Base-by-base conservation (phyloP, 129 eudicot genomes). In the Chrysanthemum lavandulifolium region DNA sequence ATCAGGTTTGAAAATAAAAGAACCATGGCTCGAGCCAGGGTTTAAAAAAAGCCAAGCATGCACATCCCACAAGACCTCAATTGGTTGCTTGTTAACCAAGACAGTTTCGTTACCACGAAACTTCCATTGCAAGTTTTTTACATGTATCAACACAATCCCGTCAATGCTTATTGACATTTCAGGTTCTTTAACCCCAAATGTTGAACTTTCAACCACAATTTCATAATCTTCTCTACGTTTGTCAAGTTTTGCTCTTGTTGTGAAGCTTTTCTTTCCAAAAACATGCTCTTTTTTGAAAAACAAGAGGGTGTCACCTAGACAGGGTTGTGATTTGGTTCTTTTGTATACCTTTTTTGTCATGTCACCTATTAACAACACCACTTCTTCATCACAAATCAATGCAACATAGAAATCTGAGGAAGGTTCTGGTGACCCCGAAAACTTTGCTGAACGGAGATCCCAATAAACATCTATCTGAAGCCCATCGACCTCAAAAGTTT, bases 111-210 rank as follows among this genome's bases (percentile, higher is more conserved):
- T 94, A 2, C 98, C 96, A 65, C 93, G 75, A 71, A 93, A 93
- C 68, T 93, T 93, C 96, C 97, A 93, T 43, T 86, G 98, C 84
- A 94, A 78, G 74, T 94, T 94, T 81, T 63, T 74, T 45, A 94
- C 69, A 73, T 90, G 95, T 53, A 94, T 80, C 79, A 90, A 65
- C 13, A 90, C 91, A 75, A 84, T 76, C 67, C 98, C 96, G 63
- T 90, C 98, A 16, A 94, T 74, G 68, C 91, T 90, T 36, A 94
- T 94, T 89, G 96, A 82, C 98, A 94, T 94, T 73, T 94, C 97
- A 2, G 97, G 98, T 15, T 94, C 93, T 60, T 73, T 79, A 13
- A 86, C 81, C 60, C 96, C 98, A 7, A 70, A 43, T 0, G 80
- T 84, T 11, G 89, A 82, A 59, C 89, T 86, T 65, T 94, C 98